Evolutionary conservation across 306 rosid species (phyloP), one percentile per base, ranked within the genome.

Genomic region (Aeschynomene evenia): DNA sequence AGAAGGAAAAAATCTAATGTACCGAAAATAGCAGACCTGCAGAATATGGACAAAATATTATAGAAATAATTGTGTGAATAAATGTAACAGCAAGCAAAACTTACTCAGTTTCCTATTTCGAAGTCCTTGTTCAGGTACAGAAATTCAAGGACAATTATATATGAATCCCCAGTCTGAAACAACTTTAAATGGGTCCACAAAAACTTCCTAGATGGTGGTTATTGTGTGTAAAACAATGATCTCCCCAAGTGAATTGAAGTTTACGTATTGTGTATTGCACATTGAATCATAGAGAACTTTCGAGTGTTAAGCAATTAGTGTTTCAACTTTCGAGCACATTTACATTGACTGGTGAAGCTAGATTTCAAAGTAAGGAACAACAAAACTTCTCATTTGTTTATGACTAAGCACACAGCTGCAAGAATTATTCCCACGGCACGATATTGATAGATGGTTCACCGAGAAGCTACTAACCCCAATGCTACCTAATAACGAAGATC

Each of bases 21-120:
- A 94, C 68, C 92, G 95, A 84, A 73, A 94, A 80, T 90, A 94
- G 89, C 97, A 90, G 61, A 94, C 97, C 98, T 94, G 82, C 84
- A 81, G 50, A 69, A 78, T 43, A 54, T 14, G 5, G 21, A 16
- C 56, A 58, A 45, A 2, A 46, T 57, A 64, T 39, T 48, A 68
- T 63, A 65, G 34, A 33, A 5, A 52, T 21, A 53, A 50, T 23
- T 28, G 22, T 20, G 23, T 42, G 20, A 42, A 52, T 10, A 58
- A 33, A 51, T 40, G 9, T 37, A 51, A 69, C 5, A 49, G 49
- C 40, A 54, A 19, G 18, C 40, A 59, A 71, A 24, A 59, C 23
- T 50, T 28, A 36, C 23, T 19, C 1, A 14, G 28, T 12, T 15
- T 75, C 18, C 54, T 42, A 59, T 39, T 49, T 37, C 60, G 49